These are phyloP conservation scores for Ophiobolus disseminans DNA, from an alignment of 2,329 filamentous ascomycete species.

Conservation along the genomic window DNA sequence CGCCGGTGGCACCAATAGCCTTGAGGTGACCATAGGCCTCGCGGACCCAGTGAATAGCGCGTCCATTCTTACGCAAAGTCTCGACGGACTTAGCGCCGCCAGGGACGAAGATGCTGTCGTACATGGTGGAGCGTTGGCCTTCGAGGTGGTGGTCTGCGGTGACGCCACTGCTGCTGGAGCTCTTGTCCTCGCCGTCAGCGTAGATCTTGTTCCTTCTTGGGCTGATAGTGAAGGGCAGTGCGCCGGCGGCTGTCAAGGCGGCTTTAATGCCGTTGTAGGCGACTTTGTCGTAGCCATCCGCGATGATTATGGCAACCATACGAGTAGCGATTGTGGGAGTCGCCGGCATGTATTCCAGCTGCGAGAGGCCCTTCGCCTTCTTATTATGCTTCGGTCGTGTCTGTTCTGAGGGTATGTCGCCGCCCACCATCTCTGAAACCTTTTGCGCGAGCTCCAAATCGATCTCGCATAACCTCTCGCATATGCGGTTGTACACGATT, in stretches of 20 bases:
- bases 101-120: constrained; percentile 79
- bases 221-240: constrained; percentile 76
- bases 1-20: constrained; percentile 76
- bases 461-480: constrained; percentile 73
- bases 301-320: constrained; percentile 76
- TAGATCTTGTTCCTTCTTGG: constrained; percentile 71
- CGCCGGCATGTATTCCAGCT: constrained; percentile 70
- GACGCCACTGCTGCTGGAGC: constrained; percentile 62
- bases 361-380: constrained; percentile 71
- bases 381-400: constrained; percentile 68
- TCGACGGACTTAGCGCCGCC: constrained; percentile 70
- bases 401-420: constrained; percentile 62
- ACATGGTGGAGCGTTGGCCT: constrained; percentile 80
- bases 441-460: constrained; percentile 72
- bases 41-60: constrained; percentile 76
- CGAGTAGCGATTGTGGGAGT: constrained; percentile 73
- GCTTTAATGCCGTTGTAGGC: constrained; percentile 71
- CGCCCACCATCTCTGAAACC: constrained; percentile 75
- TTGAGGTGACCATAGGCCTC: constrained; percentile 86
- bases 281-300: constrained; percentile 74
- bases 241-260: constrained; percentile 67
- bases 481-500: constrained; percentile 75
- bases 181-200: constrained; percentile 64
- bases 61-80: constrained; percentile 71
- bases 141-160: constrained; percentile 80